Percentiles rank a stretch among this genome's conserved stretches.
phyloP scores from a whole-genome alignment of 169 alveolate species.

The Eimeria brunetti region DNA sequence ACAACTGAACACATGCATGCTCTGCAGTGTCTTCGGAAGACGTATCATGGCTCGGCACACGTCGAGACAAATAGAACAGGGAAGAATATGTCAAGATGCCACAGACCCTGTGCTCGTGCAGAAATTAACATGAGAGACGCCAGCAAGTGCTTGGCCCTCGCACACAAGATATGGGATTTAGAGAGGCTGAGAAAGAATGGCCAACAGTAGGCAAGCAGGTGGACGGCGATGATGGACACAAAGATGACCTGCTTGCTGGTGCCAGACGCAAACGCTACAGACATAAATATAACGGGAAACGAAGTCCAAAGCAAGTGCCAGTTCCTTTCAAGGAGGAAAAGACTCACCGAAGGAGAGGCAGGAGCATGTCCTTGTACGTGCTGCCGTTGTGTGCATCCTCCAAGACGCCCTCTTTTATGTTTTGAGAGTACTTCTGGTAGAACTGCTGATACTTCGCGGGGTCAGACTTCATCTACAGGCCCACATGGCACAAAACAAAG shows the following conservation, averaged over 20 bases:
- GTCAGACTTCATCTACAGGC: slow-evolving; percentile 83
- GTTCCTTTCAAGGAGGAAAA: background rate
- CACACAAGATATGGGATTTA: background rate
- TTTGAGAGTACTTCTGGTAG: slow-evolving; percentile 89
- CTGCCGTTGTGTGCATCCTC: slow-evolving; percentile 80
- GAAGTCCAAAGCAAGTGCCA: background rate
- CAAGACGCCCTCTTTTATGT: slow-evolving; percentile 88
- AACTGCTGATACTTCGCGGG: slow-evolving; percentile 90
- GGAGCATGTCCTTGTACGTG: slow-evolving; percentile 58
- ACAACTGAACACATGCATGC: background rate
- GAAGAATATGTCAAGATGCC: background rate
- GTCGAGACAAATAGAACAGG: background rate
- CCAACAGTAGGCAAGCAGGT: background rate
- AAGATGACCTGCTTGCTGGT: background rate
- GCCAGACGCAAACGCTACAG: background rate
- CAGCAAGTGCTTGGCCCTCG: background rate
- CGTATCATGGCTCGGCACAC: background rate
- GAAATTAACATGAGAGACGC: background rate
- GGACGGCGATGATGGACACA: background rate
- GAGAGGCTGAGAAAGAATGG: background rate
- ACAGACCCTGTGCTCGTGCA: background rate
- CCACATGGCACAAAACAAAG: background rate
- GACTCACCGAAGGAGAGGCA: slow-evolving; percentile 78
- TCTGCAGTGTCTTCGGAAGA: no score
- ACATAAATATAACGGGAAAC: background rate